phyloP scores from a whole-genome alignment of 1,284 basidiomycete species.

The Ceratobasidium sp. region DNA sequence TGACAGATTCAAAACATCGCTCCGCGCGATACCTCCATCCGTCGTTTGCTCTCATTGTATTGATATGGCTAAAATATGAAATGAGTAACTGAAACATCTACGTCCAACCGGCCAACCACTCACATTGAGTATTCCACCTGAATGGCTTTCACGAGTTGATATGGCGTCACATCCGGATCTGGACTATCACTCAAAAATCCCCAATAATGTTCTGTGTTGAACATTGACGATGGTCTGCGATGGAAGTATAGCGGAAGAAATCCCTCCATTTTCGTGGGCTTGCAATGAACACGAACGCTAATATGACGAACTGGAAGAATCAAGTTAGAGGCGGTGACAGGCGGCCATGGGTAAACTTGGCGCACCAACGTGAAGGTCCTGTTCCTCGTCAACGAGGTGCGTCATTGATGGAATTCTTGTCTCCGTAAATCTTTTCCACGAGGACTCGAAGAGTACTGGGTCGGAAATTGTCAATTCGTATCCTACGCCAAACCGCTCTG shows the following conservation, averaged over 20 bases:
- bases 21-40: slow-evolving; percentile 12
- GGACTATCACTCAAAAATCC: slow-evolving; percentile 24
- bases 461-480: slow-evolving; percentile 28
- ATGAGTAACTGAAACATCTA: background rate
- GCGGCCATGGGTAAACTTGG: no score
- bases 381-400: slow-evolving; percentile 9
- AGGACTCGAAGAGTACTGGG: background rate
- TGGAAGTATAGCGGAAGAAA: slow-evolving; percentile 22
- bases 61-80: background rate
- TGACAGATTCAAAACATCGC: background rate
- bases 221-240: slow-evolving; percentile 25
- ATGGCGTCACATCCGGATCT: slow-evolving; percentile 2
- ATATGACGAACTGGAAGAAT: slow-evolving; percentile 10
- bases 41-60: slow-evolving; percentile 9
- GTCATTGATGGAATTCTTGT: background rate
- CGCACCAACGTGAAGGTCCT: slow-evolving; percentile 10
- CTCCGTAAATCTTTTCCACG: slow-evolving; percentile 16
- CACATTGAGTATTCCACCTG: slow-evolving; percentile 18
- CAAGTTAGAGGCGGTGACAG: background rate
- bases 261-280: background rate
- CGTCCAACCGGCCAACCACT: background rate
- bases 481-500: background rate
- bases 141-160: slow-evolving; percentile 1
- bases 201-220: slow-evolving; percentile 27
- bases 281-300: slow-evolving; percentile 9